Evolutionary conservation across 2,329 filamentous ascomycete species (phyloP).

Genomic region (Dothistroma pini): DNA sequence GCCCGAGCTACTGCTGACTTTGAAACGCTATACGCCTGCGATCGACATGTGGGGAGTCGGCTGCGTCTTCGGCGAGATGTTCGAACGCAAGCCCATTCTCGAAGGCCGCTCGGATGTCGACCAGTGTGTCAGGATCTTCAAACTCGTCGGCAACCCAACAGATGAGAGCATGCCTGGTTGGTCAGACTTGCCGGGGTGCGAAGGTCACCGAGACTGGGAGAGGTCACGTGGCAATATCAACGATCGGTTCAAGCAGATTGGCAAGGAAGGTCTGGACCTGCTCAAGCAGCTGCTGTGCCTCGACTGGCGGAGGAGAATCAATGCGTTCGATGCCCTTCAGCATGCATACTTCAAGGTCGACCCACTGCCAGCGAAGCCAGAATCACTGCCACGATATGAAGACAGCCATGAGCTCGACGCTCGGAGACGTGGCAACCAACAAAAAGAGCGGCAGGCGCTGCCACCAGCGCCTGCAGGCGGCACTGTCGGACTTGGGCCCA

Average conservation of each 20-base stretch:
- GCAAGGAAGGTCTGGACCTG: slow-evolving; percentile 70
- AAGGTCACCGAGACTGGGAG: slow-evolving; percentile 63
- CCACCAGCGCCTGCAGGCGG: slow-evolving; percentile 91
- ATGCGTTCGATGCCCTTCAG: slow-evolving; percentile 87
- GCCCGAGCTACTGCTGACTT: slow-evolving; percentile 82
- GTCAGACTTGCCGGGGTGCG: slow-evolving; percentile 75
- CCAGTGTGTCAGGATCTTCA: slow-evolving; percentile 91
- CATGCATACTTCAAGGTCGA: slow-evolving; percentile 84
- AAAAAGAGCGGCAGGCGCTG: slow-evolving; percentile 69
- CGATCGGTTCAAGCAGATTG: slow-evolving; percentile 60
- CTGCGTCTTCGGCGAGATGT: slow-evolving; percentile 99
- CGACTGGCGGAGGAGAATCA: slow-evolving; percentile 84
- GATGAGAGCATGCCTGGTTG: slow-evolving; percentile 93
- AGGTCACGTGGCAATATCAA: slow-evolving; percentile 63
- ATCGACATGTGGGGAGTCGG: slow-evolving; percentile 99
- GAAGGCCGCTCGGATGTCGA: slow-evolving; percentile 83
- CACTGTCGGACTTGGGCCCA: slow-evolving; percentile 71
- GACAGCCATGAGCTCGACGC: slow-evolving; percentile 92
- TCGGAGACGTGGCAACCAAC: slow-evolving; percentile 74
- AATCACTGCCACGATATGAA: slow-evolving; percentile 86
- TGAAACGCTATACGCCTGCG: slow-evolving; percentile 90
- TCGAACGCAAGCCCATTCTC: slow-evolving; percentile 87
- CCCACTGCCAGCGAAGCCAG: slow-evolving; percentile 74
- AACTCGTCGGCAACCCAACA: slow-evolving; percentile 82
- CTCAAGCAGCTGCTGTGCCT: slow-evolving; percentile 79